phyloP scores from a whole-genome alignment of 345 rosid species.

The Eucalyptus sideroxylon region DNA sequence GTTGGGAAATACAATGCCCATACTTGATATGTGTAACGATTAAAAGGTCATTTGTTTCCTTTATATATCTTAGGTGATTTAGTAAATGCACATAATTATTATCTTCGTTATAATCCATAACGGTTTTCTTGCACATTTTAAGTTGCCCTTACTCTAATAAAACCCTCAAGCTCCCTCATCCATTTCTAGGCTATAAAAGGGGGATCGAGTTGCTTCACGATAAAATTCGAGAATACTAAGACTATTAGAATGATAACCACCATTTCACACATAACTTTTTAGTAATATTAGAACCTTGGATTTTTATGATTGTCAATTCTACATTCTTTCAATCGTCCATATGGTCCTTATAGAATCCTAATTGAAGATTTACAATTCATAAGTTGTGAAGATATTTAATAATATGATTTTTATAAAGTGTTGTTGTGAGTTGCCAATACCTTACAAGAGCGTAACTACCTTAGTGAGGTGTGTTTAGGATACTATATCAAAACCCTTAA shows the following conservation, averaged over 20 bases:
- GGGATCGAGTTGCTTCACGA: background rate
- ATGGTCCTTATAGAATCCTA: background rate
- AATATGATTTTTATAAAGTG: too few species aligned
- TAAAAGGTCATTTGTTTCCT: background rate
- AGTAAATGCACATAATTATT: background rate
- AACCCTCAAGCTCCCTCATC: background rate
- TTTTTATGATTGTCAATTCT: too few species aligned
- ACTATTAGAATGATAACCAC: background rate
- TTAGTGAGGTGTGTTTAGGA: background rate
- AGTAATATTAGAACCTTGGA: background rate
- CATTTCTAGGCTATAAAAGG: background rate
- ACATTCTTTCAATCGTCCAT: background rate
- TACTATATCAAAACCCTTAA: background rate
- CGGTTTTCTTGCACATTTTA: background rate
- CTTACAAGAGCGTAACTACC: background rate
- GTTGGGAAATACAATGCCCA: background rate
- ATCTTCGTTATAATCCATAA: background rate
- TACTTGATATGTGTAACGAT: background rate
- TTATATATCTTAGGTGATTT: background rate
- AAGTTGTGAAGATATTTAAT: background rate
- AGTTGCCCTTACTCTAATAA: background rate
- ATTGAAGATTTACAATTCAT: background rate
- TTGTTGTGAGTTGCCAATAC: background rate
- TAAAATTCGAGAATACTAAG: background rate
- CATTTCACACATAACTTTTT: background rate